Evolutionary conservation across 106 monocot genomes (phyloP).

Genomic region (Narthecium ossifragum): DNA sequence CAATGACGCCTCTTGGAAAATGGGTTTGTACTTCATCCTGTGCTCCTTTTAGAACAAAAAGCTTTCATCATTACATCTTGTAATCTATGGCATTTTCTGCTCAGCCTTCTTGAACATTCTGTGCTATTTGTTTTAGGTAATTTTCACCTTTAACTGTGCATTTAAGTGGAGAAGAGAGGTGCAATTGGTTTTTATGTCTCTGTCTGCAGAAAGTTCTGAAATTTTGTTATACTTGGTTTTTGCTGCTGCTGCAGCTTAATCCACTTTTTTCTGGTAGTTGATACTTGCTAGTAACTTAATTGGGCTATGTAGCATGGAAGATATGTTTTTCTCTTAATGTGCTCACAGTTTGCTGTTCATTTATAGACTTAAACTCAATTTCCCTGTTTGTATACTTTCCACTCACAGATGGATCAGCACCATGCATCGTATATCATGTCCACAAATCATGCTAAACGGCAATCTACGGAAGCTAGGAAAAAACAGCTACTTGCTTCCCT

Average conservation of each 20-base stretch:
- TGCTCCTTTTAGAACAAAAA: too few species aligned
- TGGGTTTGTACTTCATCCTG: conserved; percentile 53
- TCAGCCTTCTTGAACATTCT: neutral
- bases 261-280: neutral
- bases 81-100: neutral
- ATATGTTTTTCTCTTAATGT: neutral
- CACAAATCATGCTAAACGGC: conserved; percentile 36
- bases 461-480: conserved; percentile 50
- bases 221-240: neutral
- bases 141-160: too few species aligned
- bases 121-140: too few species aligned
- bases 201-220: neutral
- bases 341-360: neutral
- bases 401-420: conserved; percentile 51
- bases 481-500: conserved; percentile 48
- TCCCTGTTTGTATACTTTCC: neutral
- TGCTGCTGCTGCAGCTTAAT: neutral
- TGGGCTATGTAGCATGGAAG: neutral
- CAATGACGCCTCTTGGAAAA: conserved; percentile 55
- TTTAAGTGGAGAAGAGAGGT: neutral
- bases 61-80: neutral
- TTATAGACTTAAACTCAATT: neutral
- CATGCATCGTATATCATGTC: conserved; percentile 12
- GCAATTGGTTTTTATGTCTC: neutral
- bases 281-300: neutral